Base-by-base conservation (phyloP, 148 eudicot species). In the Chenopodium album region DNA sequence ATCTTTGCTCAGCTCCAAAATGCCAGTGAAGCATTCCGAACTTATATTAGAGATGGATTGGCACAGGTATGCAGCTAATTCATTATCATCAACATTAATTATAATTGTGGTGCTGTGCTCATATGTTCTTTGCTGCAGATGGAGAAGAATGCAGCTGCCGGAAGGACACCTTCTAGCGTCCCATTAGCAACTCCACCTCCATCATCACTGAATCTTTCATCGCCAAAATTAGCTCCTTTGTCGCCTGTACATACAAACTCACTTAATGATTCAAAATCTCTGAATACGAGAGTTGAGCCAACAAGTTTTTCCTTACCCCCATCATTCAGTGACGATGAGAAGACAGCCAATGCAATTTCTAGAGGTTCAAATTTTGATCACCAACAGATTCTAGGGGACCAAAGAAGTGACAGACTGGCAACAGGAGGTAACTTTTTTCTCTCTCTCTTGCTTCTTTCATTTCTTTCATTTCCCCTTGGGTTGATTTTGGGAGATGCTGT, bases 71-170 rank as follows among this genome's bases (percentile, higher is more conserved):
- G 77, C 26, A 34, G 48, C 60, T 11, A 20, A 34, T 9, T 29
- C 22, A 71, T 77, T 77, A 13, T 44, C 6, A 1, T 10, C 22
- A 2, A 50, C 46, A 10, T 9, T 41, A 34, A 54, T 29, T 8
- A 23, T 46, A 16, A 47, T 37, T 8, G 12, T n/a, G 52, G 66
- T 16, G 37, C 59, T 69, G 50, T 74, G 29, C 52, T 78, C 56
- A 32, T 67, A 22, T 1, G 7, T 37, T 65, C 56, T 37, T 73
- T 79, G 29, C 20, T 85, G 76, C 91, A 95, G 99, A 94, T 96
- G 99, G 99, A 92, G 87, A 96, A 88, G 86, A 96, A 92, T 89
- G 98, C 97, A 62, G 99, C 99, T 54, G 99, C 98, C 68, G 99
- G 99, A 52, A 91, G 93, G 88, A 96, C 97, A 56, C 99, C 97